Evolutionary conservation across 1,284 basidiomycete genomes (phyloP), one percentile per base, ranked within the genome.

Genomic region (Uromyces viciae-fabae): DNA sequence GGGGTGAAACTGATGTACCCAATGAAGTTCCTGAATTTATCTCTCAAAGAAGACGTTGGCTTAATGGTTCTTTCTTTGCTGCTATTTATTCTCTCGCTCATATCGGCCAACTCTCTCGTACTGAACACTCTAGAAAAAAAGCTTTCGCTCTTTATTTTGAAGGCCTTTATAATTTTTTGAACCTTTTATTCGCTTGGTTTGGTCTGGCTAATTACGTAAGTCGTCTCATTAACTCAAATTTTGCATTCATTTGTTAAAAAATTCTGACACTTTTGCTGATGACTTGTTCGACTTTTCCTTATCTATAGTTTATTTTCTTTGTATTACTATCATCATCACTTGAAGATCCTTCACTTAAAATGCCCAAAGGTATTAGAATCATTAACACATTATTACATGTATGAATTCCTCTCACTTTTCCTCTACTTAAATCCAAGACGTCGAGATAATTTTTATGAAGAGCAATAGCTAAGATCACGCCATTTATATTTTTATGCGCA

Each of bases 1-100:
- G 94, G 40, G 97, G 93, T 11, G 96, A 98, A 86, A 99, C 97
- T 0, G 97, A 99, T 86, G 94, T 98, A 11, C 97, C 97, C 4
- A 95, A 98, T 84, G 89, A 91, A 0, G 89, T 98, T 28, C 91
- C 95, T 14, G 97, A 99, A 86, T 97, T 99, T 85, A 98, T 99
- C 86, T 90, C 90, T 71, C 96, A 99, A 85, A 91, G 95, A 3
- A 89, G 95, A 60, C 90, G 95, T 77, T 98, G 95, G 92, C 88
- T 94, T 5, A 94, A 94, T 84, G 94, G 94, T 8, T 97, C 94
- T 0, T 96, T 99, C 88, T 98, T 98, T 84, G 95, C 96, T 11
- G 93, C 94, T 17, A 83, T 86, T 3, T 93, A 87, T 71, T 84
- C 86, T 25, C 82, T 86, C 25, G 84, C 84, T 3, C 94, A 98